phyloP scores from a whole-genome alignment of 805 yeast species.

The Saturnispora sekii region DNA sequence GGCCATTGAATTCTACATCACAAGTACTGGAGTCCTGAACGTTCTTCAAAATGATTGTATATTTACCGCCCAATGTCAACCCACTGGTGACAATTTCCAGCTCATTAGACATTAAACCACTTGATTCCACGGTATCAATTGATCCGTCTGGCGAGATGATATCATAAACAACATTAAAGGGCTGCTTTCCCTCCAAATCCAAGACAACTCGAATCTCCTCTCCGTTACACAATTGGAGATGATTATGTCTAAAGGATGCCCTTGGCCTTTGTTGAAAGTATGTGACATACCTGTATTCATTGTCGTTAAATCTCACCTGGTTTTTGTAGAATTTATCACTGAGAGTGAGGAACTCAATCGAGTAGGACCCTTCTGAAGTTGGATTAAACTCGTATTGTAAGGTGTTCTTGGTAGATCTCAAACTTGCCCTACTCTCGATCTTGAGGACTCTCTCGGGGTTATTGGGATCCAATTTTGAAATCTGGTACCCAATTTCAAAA shows the following conservation, averaged over 20 bases:
- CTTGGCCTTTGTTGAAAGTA: conserved; percentile 64
- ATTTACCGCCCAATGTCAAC: conserved; percentile 63
- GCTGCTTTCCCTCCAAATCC: conserved; percentile 66
- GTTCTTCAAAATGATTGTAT: conserved; percentile 49
- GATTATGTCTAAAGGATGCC: conserved; percentile 29
- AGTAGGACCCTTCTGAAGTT: conserved; percentile 68
- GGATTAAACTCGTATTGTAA: conserved; percentile 62
- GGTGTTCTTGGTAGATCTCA: conserved; percentile 25
- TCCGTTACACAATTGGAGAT: conserved; percentile 24
- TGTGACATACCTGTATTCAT: conserved; percentile 50
- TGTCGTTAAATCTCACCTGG: conserved; percentile 23
- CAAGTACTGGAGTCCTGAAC: conserved; percentile 75
- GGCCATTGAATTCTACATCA: conserved; percentile 54
- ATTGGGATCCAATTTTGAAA: conserved; percentile 42
- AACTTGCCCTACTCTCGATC: conserved; percentile 19
- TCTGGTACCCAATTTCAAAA: conserved; percentile 53
- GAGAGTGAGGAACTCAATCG: conserved; percentile 56
- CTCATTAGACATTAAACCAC: conserved; percentile 29
- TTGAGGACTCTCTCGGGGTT: conserved; percentile 17
- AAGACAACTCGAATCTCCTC: conserved; percentile 39
- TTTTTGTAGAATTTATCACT: conserved; percentile 51
- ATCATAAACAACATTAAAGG: conserved; percentile 63
- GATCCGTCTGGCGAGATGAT: conserved; percentile 49
- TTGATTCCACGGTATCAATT: conserved; percentile 30
- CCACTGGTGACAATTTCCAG: conserved; percentile 44